Evolutionary conservation across 78 protist species (phyloP).

Genomic region (Dictyostelium brefeldianum): DNA sequence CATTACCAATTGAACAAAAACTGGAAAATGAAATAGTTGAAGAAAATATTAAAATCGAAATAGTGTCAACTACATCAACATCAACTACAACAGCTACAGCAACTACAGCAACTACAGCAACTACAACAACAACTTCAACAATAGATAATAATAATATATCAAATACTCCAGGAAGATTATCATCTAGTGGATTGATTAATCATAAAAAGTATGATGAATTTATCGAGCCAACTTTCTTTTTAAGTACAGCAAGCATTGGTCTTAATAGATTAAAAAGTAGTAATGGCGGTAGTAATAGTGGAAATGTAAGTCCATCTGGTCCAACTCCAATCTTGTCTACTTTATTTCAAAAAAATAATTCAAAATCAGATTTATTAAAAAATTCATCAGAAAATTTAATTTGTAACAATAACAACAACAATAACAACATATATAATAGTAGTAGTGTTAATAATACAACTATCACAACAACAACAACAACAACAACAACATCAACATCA

Average conservation of each 20-base stretch:
- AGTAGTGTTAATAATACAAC: neutral
- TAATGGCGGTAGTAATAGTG: neutral
- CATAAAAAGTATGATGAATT: conserved; percentile 72
- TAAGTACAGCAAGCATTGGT: conserved; percentile 69
- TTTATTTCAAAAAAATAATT: conserved; percentile 5
- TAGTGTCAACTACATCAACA: neutral
- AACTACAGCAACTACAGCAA: neutral
- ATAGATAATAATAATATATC: neutral
- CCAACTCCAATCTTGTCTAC: conserved; percentile 21
- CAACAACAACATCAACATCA: neutral
- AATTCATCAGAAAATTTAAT: neutral
- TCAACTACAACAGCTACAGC: neutral
- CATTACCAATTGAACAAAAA: neutral
- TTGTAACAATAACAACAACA: neutral
- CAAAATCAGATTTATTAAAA: conserved; percentile 12
- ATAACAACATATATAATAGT: neutral
- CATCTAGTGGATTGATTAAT: conserved; percentile 23
- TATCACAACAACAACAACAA: neutral
- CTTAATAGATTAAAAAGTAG: conserved; percentile 31
- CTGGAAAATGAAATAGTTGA: neutral
- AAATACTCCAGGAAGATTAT: neutral
- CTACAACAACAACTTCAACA: neutral
- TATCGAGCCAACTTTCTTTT: conserved; percentile 52
- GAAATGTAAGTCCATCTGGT: conserved; percentile 12
- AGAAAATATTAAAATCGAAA: neutral